Base-by-base conservation (phyloP, 495 filamentous ascomycete genomes). In the Talaromyces borbonicus region DNA sequence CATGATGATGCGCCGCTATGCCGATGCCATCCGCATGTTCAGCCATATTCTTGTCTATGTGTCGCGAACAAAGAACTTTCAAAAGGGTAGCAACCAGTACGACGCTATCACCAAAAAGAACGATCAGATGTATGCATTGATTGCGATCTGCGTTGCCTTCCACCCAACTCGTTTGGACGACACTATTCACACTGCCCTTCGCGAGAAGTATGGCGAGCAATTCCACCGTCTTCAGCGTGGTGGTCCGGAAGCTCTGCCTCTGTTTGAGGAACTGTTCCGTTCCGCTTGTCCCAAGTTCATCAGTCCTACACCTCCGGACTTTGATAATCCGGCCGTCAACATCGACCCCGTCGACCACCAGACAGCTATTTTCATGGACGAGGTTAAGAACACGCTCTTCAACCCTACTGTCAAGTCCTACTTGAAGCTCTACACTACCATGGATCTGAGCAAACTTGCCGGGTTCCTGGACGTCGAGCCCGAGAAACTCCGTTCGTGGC, bases 1-100 rank as follows among this genome's bases (percentile, higher is more conserved):
- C 80, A 97, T 98, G 92, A 98, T 98, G 92, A 90, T 96, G 86
- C 88, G 90, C 65, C 85, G 92, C 60, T 98, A 98, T 60, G 87
- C 86, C 68, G 92, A 98, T 62, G 92, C 92, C 64, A 95, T 97
- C 69, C 87, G 90, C 74, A 90, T 94, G 82, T 98, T 98, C 81
- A 90, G 84, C 74, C 92, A 98, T 75, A 98, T 98, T 67, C 78
- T 98, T 62, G 85, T 98, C 68, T 98, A 98, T 72, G 93, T 97
- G 52, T 94, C 87, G 40, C 80, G 92, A 51, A 98, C 92, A 57
- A 98, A 98, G 84, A 96, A 96, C 73, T 96, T 97, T 80, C 93
- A 97, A 69, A 98, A 98, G 81, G 75, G 77, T 29, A 87, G 83
- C 63, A 84, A 90, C 20, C 88, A 89, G 66, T 97, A 95, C 71